Evolutionary conservation across 1,139 yeast species (phyloP).

Genomic region (Candida albicans): DNA sequence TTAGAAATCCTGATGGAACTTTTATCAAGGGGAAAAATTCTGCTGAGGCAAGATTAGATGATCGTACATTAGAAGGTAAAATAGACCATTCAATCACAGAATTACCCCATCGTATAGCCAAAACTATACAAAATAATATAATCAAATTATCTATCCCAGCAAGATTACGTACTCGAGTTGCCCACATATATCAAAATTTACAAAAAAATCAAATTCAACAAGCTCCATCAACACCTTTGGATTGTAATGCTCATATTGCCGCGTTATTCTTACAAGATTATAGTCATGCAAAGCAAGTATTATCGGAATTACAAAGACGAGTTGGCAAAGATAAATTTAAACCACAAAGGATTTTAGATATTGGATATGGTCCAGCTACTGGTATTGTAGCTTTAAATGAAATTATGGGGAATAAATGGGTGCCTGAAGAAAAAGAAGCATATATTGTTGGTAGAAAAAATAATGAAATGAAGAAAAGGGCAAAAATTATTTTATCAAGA

Average conservation of each 20-base stretch:
- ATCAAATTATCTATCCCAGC: conserved; percentile 55
- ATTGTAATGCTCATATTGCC: conserved; percentile 81
- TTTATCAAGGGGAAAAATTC: conserved; percentile 46
- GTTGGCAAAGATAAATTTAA: conserved; percentile 47
- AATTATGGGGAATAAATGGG: conserved; percentile 62
- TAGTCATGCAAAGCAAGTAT: conserved; percentile 65
- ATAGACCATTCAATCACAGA: conserved; percentile 44
- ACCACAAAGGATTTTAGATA: conserved; percentile 70
- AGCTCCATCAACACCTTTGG: conserved; percentile 54
- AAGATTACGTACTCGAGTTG: conserved; percentile 55
- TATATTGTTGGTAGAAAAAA: conserved; percentile 67
- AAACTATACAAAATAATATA: conserved; percentile 60
- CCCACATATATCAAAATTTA: conserved; percentile 49
- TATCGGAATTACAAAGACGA: conserved; percentile 65
- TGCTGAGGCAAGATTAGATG: conserved; percentile 55
- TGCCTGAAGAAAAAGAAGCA: conserved; percentile 66
- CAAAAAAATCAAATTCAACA: conserved; percentile 52
- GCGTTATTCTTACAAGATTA: conserved; percentile 85
- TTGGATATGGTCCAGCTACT: conserved; percentile 91
- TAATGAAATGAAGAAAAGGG: conserved; percentile 72
- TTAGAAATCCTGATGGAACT: conserved; percentile 39
- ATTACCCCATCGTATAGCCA: conserved; percentile 54
- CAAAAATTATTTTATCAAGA: conserved; percentile 70
- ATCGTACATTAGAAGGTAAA: conserved; percentile 48
- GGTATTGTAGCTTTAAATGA: conserved; percentile 90